Percentiles rank a stretch among this genome's conserved stretches.
These are phyloP conservation scores for Curvularia eragrostidis DNA, from an alignment of 2,329 filamentous ascomycete species.

Conservation along the genomic window DNA sequence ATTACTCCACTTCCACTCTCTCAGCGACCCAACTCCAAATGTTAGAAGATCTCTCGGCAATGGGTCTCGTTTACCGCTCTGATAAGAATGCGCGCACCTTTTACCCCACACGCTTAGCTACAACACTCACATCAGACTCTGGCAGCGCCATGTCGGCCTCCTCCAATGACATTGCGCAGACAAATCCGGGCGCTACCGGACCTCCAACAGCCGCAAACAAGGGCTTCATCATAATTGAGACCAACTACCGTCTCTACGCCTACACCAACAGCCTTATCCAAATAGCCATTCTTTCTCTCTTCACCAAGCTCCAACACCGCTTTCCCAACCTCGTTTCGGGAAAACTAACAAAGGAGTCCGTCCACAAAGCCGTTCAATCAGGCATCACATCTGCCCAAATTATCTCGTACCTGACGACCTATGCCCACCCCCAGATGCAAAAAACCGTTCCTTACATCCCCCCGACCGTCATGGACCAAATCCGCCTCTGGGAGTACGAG, in stretches of 20 bases:
- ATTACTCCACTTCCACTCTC: constrained; percentile 86
- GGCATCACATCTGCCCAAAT: constrained; percentile 97
- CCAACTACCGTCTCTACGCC: constrained; percentile 96
- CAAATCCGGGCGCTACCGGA: constrained; percentile 15
- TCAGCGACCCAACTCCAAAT: constrained; percentile 84
- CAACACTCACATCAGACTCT: constrained; percentile 83
- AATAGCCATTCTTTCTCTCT: constrained; percentile 91
- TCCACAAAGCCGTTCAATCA: constrained; percentile 83
- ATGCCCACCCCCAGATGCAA: constrained; percentile 94
- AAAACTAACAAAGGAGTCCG: constrained; percentile 85
- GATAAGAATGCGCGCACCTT: constrained; percentile 58
- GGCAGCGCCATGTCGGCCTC: constrained; percentile 50
- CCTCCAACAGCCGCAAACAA: constrained; percentile 53
- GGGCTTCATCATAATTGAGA: constrained; percentile 95
- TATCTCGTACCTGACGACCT: constrained; percentile 87
- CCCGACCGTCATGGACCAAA: constrained; percentile 96
- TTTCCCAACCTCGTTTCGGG: constrained; percentile 95
- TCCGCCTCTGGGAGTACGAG: constrained; percentile 96
- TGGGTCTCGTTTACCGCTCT: constrained; percentile 83
- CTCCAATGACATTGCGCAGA: constrained; percentile 64
- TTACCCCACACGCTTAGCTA: constrained; percentile 93
- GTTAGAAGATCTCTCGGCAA: constrained; percentile 88
- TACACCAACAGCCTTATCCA: constrained; percentile 94
- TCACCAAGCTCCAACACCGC: constrained; percentile 84
- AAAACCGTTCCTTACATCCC: constrained; percentile 80